Evolutionary conservation across 352 stramenopile species (phyloP).

Genomic region (Pythium insidiosum): DNA sequence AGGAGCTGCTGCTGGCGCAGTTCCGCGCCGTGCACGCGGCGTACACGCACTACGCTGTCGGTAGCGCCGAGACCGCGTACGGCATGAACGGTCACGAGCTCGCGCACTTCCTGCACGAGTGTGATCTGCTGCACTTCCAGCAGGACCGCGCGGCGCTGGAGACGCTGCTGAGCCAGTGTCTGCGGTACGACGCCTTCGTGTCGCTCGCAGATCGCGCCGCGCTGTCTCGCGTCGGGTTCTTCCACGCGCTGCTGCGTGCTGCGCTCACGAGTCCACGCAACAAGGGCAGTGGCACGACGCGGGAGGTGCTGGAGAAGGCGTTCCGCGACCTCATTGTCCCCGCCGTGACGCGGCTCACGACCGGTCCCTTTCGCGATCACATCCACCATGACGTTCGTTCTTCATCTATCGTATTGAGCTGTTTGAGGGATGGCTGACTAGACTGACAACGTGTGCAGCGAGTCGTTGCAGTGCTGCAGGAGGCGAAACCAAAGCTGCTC

Average conservation of each 20-base stretch:
- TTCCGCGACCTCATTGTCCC: constrained; percentile 39
- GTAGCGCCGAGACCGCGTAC: constrained; percentile 52
- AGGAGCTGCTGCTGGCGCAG: constrained; percentile 46
- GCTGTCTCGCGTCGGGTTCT: constrained; percentile 57
- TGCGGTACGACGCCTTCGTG: constrained; percentile 29
- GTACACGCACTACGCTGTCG: constrained; percentile 72
- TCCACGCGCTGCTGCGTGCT: constrained; percentile 50
- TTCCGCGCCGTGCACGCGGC: constrained; percentile 45
- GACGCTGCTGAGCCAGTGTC: constrained; percentile 28
- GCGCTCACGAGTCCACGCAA: constrained; percentile 27
- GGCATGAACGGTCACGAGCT: constrained; percentile 65
- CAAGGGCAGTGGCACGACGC: not conserved
- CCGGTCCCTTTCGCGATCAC: constrained; percentile 61
- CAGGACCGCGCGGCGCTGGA: constrained; percentile 25
- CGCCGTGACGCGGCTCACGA: constrained; percentile 46
- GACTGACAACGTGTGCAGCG: no score
- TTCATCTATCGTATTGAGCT: no score
- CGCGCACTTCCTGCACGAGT: constrained; percentile 72
- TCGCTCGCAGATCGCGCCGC: constrained; percentile 43
- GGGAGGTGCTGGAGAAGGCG: constrained; percentile 31
- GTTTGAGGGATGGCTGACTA: no score
- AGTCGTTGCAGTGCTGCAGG: constrained; percentile 60
- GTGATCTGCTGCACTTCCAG: constrained; percentile 30
- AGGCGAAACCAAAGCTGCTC: constrained; percentile 62
- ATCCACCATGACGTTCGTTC: constrained; percentile 61